These are phyloP conservation scores for Articulospora tetracladia DNA, from an alignment of 495 filamentous ascomycete genomes.

Conservation along the genomic window DNA sequence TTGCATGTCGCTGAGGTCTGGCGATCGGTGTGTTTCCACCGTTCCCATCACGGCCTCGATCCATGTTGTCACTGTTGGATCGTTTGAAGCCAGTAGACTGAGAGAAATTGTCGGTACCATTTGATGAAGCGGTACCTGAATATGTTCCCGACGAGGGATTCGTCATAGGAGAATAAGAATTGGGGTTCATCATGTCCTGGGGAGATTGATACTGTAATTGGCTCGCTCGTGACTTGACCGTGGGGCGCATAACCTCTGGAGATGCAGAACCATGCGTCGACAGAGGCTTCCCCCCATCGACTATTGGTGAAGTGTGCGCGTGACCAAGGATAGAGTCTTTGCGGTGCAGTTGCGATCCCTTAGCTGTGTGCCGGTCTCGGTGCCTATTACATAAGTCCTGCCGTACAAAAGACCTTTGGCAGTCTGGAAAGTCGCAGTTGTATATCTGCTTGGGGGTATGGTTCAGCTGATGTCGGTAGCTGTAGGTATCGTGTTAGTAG, in stretches of 20 bases:
- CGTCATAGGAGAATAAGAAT: constrained; percentile 44
- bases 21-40: constrained; percentile 5
- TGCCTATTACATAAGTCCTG: constrained; percentile 93
- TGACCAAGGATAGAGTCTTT: constrained; percentile 74
- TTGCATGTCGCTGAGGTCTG: constrained; percentile 20
- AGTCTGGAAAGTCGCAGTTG: constrained; percentile 89
- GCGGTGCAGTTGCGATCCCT: constrained; percentile 88
- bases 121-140: constrained; percentile 21
- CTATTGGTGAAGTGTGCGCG: constrained; percentile 48
- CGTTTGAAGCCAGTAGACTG: constrained; percentile 21
- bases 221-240: constrained; percentile 36
- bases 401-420: constrained; percentile 85
- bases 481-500: constrained; percentile 21
- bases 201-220: constrained; percentile 51
- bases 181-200: constrained; percentile 39
- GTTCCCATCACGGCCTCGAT: constrained; percentile 4
- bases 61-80: constrained; percentile 24
- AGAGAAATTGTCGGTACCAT: constrained; percentile 14
- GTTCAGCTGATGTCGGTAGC: constrained; percentile 89
- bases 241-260: constrained; percentile 45
- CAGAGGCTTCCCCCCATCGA: constrained; percentile 36
- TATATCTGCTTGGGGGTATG: constrained; percentile 97
- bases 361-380: constrained; percentile 91
- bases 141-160: constrained; percentile 42
- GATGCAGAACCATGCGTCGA: constrained; percentile 40